These are phyloP conservation scores for Priceomyces fermenticarens DNA, from an alignment of 805 yeast species.

Conservation along the genomic window DNA sequence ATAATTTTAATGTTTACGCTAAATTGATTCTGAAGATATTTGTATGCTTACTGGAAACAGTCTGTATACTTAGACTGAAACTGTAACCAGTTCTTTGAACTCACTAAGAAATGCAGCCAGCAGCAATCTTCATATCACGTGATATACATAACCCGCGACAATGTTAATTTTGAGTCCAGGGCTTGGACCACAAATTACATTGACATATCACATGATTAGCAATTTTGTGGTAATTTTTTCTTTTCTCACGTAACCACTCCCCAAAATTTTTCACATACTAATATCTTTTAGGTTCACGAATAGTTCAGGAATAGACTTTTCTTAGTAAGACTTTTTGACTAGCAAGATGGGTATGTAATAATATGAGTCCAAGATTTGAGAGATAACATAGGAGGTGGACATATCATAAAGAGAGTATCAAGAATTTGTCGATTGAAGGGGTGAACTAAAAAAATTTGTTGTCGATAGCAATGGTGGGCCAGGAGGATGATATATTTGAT, in stretches of 20 bases:
- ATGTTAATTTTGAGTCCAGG: not conserved
- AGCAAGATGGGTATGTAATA: slow-evolving; percentile 7
- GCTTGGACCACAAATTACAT: not conserved
- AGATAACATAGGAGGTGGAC: not conserved
- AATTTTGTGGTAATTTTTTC: slow-evolving; percentile 1
- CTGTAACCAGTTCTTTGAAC: not conserved
- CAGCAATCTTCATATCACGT: not conserved
- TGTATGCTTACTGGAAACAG: not conserved
- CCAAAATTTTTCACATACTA: slow-evolving; percentile 4
- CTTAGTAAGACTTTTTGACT: slow-evolving; percentile 2
- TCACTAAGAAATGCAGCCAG: not conserved
- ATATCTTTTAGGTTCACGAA: not conserved
- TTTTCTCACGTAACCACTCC: not conserved
- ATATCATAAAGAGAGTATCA: not conserved
- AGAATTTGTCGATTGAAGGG: no score
- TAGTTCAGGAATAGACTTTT: not conserved
- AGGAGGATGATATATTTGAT: no score
- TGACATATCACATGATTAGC: slow-evolving; percentile 1
- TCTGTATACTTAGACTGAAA: not conserved
- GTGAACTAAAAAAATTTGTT: no score
- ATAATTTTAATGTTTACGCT: not conserved
- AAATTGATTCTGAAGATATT: not conserved
- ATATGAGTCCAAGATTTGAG: not conserved
- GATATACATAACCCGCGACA: not conserved
- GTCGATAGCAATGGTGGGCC: no score